Base-by-base conservation (phyloP, 2,329 filamentous ascomycete genomes). In the Shiraia bambusicola region DNA sequence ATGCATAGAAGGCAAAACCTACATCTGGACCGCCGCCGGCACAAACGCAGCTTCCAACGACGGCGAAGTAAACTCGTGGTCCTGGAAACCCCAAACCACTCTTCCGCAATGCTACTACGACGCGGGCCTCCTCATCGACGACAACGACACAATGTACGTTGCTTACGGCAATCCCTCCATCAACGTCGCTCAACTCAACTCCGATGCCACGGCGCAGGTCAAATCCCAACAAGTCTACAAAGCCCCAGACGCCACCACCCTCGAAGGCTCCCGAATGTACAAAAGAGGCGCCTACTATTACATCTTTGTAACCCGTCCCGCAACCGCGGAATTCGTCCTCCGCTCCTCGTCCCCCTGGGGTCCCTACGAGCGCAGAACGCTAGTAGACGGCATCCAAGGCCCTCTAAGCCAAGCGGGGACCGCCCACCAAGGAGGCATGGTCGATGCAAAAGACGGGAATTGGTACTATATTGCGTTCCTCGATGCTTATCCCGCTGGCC, bases 401-500 rank as follows among this genome's bases (percentile, higher is more conserved):
- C 77, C 78, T 0, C 52, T 82, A 1, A 34, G 66, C 0, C 72
- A 69, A 12, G 73, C 72, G 1, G 76, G 74, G 4, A 65, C 61
- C 3, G 72, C 75, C 0, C 76, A 82, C 49, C 81, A 84, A 56
- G 80, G 80, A 1, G 75, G 77, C 14, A 63, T 83, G 2, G 70
- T 83, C 4, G 66, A 78, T 37, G 79, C 76, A 0, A 69, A 72
- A 0, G 58, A 71, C 10, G 77, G 76, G 0, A 65, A 76, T 10
- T 83, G 80, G 79, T 81, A 79, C 55, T 83, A 78, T 49, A 76
- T 82, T 61, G 73, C 76, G 0, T 83, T 83, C 56, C 66, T 74
- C 3, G 76, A 77, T 56, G 69, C 73, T 0, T 83, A 80, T 45
- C 80, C 81, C 0, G 74, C 71, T 3, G 81, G 80, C 0, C 72